Evolutionary conservation across 805 yeast species (phyloP).

Genomic region (Isabelozyma pseudorhagii): DNA sequence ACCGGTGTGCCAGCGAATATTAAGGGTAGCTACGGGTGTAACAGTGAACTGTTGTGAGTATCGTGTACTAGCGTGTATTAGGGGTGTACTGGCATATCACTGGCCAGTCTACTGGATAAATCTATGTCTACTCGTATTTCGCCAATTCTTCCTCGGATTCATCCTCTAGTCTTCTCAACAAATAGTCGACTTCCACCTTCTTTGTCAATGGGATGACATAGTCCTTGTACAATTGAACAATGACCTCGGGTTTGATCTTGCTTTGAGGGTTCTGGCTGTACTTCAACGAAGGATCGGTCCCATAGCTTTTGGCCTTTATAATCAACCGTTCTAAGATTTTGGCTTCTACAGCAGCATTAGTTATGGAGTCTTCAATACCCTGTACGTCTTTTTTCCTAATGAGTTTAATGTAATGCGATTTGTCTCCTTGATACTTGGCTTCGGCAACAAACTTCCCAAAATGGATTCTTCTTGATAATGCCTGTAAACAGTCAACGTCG

Average conservation of each 20-base stretch:
- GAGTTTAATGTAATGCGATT: conserved; percentile 57
- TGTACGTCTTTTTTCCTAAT: conserved; percentile 62
- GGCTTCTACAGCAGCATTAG: conserved; percentile 83
- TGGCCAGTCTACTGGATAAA: neutral
- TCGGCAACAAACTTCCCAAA: conserved; percentile 98
- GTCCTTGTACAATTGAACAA: conserved; percentile 81
- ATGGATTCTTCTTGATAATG: conserved; percentile 88
- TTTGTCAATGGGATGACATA: conserved; percentile 92
- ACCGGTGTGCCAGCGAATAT: too few species aligned
- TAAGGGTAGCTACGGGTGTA: too few species aligned
- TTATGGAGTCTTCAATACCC: conserved; percentile 78
- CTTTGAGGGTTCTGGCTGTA: conserved; percentile 65
- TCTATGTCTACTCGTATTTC: neutral
- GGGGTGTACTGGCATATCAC: neutral
- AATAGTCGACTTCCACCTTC: conserved; percentile 90
- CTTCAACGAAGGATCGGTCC: conserved; percentile 79
- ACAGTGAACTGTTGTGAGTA: neutral
- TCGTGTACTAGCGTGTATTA: neutral
- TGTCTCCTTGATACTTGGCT: conserved; percentile 76
- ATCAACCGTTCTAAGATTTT: conserved; percentile 75
- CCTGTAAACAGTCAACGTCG: conserved; percentile 85
- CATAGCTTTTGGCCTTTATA: conserved; percentile 81
- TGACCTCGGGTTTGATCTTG: conserved; percentile 76
- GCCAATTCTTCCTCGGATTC: conserved; percentile 18
- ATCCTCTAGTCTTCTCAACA: conserved; percentile 77